Percentiles rank a stretch among this genome's conserved stretches.
phyloP scores from a whole-genome alignment of 2,329 filamentous ascomycete species.

The Penicillium sp. region DNA sequence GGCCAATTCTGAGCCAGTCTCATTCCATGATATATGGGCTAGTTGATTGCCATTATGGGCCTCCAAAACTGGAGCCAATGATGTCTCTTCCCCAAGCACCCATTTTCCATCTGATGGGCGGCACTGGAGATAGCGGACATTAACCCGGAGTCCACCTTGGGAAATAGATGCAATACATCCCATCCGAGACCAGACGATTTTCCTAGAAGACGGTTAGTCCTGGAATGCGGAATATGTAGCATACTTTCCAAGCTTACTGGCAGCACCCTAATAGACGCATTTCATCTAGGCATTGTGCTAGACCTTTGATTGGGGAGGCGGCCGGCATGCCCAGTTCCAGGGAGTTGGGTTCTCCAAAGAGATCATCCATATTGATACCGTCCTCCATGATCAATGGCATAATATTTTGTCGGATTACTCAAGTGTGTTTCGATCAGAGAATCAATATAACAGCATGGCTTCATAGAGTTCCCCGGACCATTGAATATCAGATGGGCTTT shows the following conservation, averaged over 20 bases:
- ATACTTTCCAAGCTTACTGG: constrained; percentile 54
- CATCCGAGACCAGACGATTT: constrained; percentile 76
- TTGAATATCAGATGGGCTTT: constrained; percentile 2
- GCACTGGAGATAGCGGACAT: constrained; percentile 64
- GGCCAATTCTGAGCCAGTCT: constrained; percentile 67
- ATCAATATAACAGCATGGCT: constrained; percentile 16
- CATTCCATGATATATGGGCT: constrained; percentile 75
- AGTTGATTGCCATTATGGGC: constrained; percentile 58
- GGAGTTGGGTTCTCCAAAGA: constrained; percentile 60
- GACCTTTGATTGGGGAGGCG: constrained; percentile 53
- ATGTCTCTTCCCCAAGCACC: constrained; percentile 64
- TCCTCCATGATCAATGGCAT: constrained; percentile 52
- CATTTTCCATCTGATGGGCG: constrained; percentile 62
- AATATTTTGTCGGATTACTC: constrained; percentile 5
- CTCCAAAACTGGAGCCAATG: constrained; percentile 53
- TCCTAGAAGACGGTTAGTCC: constrained; percentile 45
- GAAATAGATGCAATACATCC: constrained; percentile 78
- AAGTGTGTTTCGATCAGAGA: constrained; percentile 1
- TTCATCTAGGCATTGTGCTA: constrained; percentile 67
- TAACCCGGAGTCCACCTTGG: constrained; percentile 59
- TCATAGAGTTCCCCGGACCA: constrained; percentile 4
- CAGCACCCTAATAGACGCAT: constrained; percentile 66
- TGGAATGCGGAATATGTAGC: neutral
- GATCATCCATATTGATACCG: constrained; percentile 58
- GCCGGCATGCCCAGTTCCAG: constrained; percentile 49